A percentile compares a stretch with the other conserved stretches of the same genome.
Conservation (phyloP, 495 filamentous ascomycete species). For the Cercophora sp. region DNA sequence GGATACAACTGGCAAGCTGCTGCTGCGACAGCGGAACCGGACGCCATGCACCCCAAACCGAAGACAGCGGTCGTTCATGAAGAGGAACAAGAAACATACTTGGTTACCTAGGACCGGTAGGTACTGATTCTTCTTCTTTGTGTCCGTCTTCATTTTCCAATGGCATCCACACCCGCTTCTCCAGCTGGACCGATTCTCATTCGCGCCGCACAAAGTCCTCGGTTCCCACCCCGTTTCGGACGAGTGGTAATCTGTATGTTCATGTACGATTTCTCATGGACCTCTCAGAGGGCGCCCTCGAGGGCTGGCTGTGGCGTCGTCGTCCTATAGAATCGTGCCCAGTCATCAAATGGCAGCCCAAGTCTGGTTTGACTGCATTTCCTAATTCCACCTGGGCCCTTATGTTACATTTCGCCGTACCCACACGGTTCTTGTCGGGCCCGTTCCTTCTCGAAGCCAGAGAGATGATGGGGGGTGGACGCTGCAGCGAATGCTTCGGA, state of each 20-base stretch:
- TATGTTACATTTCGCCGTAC: conserved; percentile 31
- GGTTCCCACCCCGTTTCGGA: conserved; percentile 13
- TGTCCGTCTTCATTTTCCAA: neutral
- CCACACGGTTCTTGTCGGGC: conserved; percentile 18
- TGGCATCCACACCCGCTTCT: neutral
- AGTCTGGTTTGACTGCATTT: conserved; percentile 32
- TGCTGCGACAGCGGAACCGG: neutral
- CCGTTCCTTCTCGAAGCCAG: conserved; percentile 25
- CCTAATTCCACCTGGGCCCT: conserved; percentile 23
- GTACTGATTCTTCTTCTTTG: neutral
- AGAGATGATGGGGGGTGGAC: conserved; percentile 12
- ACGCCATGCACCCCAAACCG: conserved; percentile 8
- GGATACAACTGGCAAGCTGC: neutral
- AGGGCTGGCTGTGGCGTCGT: conserved; percentile 24
- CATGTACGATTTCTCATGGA: conserved; percentile 25
- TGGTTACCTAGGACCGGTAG: too few relatives aligned
- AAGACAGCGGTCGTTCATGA: too few relatives aligned
- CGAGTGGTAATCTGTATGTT: conserved; percentile 21
- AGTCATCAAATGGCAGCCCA: conserved; percentile 36
- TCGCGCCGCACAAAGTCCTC: neutral
- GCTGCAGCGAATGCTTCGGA: conserved; percentile 19
- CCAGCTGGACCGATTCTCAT: neutral
- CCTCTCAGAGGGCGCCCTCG: conserved; percentile 26
- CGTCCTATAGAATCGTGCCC: conserved; percentile 37
- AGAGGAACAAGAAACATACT: too few relatives aligned